These are phyloP conservation scores for Pseudohalonectria lignicola DNA, from an alignment of 2,329 filamentous ascomycete genomes.

Conservation along the genomic window DNA sequence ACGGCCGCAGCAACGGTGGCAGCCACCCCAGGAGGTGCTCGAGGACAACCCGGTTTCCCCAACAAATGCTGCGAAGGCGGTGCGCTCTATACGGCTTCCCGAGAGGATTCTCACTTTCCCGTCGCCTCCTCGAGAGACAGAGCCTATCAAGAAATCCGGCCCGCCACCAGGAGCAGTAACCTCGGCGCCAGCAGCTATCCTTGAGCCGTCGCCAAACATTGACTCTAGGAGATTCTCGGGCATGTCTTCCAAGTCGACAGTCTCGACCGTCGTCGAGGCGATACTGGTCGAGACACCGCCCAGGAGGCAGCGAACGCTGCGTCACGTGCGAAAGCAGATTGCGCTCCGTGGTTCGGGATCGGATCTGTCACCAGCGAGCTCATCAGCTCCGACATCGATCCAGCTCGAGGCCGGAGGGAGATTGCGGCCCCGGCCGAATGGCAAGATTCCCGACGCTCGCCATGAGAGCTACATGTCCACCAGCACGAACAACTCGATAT, in stretches of 20 bases:
- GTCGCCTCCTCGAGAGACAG: conserved; percentile 21
- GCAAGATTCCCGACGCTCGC: conserved; percentile 17
- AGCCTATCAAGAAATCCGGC: conserved; percentile 16
- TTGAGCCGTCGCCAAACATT: conserved; percentile 26
- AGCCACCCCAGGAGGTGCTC: conserved; percentile 22
- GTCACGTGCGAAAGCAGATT: conserved; percentile 48
- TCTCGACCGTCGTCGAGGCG: conserved; percentile 47
- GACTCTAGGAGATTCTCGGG: conserved; percentile 39
- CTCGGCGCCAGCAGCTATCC: conserved; percentile 16
- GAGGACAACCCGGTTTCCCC: conserved; percentile 36
- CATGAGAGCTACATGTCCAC: conserved; percentile 38
- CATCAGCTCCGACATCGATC: conserved; percentile 25
- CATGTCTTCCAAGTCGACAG: conserved; percentile 41
- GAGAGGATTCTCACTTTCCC: conserved; percentile 26
- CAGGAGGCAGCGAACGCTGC: conserved; percentile 41
- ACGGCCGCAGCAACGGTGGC: conserved; percentile 9
- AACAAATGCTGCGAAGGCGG: conserved; percentile 39
- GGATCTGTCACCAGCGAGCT: conserved; percentile 28
- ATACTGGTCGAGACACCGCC: conserved; percentile 40
- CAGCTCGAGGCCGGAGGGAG: conserved; percentile 14
- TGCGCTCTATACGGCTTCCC: conserved; percentile 34
- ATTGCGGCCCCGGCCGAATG: conserved; percentile 17
- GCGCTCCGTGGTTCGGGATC: conserved; percentile 35
- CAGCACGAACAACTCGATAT: conserved; percentile 34
- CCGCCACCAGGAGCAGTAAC: conserved; percentile 12